These are phyloP conservation scores for Nicotiana attenuata DNA, from an alignment of 257 asterid species.

Conservation along the genomic window DNA sequence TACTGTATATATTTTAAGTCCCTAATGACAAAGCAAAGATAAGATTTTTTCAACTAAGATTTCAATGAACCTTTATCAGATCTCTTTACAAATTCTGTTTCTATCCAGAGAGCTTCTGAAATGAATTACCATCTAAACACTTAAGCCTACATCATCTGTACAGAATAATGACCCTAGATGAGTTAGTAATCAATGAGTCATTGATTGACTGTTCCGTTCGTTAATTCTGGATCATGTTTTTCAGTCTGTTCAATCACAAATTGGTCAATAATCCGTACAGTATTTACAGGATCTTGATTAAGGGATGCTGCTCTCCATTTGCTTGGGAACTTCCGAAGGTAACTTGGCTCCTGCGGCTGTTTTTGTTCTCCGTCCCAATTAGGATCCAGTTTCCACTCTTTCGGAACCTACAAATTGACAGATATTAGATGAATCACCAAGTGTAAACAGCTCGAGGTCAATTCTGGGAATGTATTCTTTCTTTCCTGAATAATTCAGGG, in stretches of 20 bases:
- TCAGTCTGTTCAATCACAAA: constrained; percentile 54
- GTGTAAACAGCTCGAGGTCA: background rate
- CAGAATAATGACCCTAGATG: constrained; percentile 4
- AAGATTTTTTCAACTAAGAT: background rate
- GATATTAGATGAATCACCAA: background rate
- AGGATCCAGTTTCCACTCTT: constrained; percentile 92
- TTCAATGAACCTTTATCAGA: background rate
- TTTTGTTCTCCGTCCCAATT: constrained; percentile 74
- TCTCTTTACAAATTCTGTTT: background rate
- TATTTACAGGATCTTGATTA: constrained; percentile 71
- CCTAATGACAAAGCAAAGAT: background rate
- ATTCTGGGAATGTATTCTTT: background rate
- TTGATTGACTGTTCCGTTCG: constrained; percentile 43
- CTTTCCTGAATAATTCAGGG: background rate
- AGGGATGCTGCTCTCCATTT: constrained; percentile 68
- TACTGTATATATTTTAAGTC: background rate
- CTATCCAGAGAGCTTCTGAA: background rate
- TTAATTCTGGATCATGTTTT: constrained; percentile 28
- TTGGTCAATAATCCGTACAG: constrained; percentile 72
- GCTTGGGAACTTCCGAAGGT: constrained; percentile 68
- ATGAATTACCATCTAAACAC: background rate
- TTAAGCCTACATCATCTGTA: constrained; percentile 6
- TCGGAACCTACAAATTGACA: constrained; percentile 61
- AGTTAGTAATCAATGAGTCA: constrained; percentile 5
- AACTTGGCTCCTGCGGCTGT: constrained; percentile 48